phyloP scores from a whole-genome alignment of 2,329 filamentous ascomycete genomes.

The Curvularia sp. region DNA sequence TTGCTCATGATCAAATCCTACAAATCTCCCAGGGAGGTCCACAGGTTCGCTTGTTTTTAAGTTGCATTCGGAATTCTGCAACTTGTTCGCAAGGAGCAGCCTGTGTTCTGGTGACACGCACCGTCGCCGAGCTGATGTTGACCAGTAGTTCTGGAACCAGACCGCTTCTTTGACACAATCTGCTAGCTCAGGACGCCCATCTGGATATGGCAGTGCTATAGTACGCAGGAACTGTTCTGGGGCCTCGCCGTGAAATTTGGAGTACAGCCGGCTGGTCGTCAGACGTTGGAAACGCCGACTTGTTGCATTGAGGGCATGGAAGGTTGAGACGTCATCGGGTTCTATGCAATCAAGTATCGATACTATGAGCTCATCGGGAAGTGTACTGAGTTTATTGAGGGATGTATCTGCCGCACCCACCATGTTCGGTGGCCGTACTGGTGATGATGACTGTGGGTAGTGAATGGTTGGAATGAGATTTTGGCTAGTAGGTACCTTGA shows the following conservation, averaged over 20 bases:
- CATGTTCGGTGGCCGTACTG: neutral
- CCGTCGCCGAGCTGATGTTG: neutral
- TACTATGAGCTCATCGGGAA: constrained; percentile 18
- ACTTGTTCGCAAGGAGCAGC: neutral
- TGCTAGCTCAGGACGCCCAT: neutral
- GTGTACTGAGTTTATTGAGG: neutral
- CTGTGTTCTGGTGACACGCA: constrained; percentile 7
- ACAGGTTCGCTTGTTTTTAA: constrained; percentile 1
- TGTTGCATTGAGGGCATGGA: constrained; percentile 11
- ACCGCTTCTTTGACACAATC: constrained; percentile 10
- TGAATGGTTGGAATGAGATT: neutral
- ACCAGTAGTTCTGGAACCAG: constrained; percentile 8
- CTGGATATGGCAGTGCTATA: constrained; percentile 6
- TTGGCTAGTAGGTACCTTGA: constrained; percentile 46
- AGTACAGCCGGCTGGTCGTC: constrained; percentile 11
- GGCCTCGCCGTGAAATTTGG: constrained; percentile 4
- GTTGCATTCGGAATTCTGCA: neutral
- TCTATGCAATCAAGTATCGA: constrained; percentile 9
- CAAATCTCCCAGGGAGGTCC: constrained; percentile 7
- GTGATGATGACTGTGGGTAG: neutral
- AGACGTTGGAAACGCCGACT: constrained; percentile 14
- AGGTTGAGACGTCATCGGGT: constrained; percentile 4
- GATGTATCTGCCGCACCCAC: neutral
- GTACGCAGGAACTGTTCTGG: constrained; percentile 16
- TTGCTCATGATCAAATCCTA: neutral